Evolutionary conservation across 345 rosid genomes (phyloP).

Genomic region (Angophora floribunda): DNA sequence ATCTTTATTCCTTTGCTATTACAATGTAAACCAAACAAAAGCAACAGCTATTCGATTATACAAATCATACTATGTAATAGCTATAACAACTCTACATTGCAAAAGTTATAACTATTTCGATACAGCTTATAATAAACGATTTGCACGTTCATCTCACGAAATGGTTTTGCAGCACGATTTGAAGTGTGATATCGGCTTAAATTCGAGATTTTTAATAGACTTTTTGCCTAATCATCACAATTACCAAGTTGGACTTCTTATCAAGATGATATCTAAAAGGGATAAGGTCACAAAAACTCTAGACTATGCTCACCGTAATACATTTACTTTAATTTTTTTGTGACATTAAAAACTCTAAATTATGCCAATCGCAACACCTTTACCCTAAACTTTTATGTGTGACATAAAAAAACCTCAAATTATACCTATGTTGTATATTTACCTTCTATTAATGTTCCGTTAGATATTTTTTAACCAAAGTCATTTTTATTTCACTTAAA

Average conservation of each 20-base stretch:
- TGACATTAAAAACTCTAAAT: too few relatives aligned
- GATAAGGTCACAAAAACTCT: background rate
- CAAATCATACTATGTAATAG: background rate
- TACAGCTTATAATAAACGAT: background rate
- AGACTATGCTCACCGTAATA: accelerated
- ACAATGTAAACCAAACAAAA: background rate
- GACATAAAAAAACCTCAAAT: too few relatives aligned
- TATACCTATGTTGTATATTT: background rate
- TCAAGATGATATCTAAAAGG: background rate
- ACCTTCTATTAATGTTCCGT: too few relatives aligned
- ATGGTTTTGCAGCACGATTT: background rate
- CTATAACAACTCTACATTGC: background rate
- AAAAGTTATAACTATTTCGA: background rate
- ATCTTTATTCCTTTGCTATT: background rate
- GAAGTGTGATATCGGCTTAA: background rate
- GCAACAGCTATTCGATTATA: background rate
- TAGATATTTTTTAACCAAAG: background rate
- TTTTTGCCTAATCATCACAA: background rate
- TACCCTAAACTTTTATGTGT: background rate
- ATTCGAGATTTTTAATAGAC: background rate
- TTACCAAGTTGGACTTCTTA: background rate
- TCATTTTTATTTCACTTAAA: too few relatives aligned
- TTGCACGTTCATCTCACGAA: background rate
- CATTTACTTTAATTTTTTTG: accelerated
- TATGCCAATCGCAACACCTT: accelerated